These are phyloP conservation scores for Endocarpon pusillum DNA, from an alignment of 495 filamentous ascomycete genomes.

Conservation along the genomic window DNA sequence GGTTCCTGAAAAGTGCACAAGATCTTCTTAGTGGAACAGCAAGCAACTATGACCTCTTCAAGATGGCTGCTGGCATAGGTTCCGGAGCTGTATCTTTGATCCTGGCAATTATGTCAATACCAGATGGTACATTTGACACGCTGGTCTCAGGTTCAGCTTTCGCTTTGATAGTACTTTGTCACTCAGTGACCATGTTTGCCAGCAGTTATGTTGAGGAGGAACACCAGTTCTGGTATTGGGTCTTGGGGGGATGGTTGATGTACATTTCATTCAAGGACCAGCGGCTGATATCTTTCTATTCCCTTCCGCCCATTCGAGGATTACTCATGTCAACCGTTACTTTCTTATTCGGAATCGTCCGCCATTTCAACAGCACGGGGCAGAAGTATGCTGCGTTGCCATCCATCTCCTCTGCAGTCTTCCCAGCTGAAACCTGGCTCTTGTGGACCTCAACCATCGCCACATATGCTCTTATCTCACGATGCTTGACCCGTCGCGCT, in stretches of 20 bases:
- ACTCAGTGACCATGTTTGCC: conserved; percentile 87
- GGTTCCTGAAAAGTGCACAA: conserved; percentile 57
- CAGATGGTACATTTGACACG: conserved; percentile 10
- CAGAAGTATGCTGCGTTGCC: conserved; percentile 82
- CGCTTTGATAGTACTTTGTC: conserved; percentile 39
- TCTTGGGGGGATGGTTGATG: conserved; percentile 57
- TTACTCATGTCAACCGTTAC: conserved; percentile 13
- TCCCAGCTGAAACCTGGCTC: conserved; percentile 28
- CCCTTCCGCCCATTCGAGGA: no score
- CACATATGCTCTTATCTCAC: conserved; percentile 42
- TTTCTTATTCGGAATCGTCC: conserved; percentile 39
- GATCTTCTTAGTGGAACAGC: conserved; percentile 66
- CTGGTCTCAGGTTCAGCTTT: conserved; percentile 17
- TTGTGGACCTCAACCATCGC: conserved; percentile 61
- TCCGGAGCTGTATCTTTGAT: conserved; percentile 22
- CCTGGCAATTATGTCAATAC: conserved; percentile 11
- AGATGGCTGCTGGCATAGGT: conserved; percentile 37
- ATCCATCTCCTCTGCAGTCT: conserved; percentile 60
- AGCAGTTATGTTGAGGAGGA: conserved; percentile 97
- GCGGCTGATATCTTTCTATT: not conserved
- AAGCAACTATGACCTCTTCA: conserved; percentile 68
- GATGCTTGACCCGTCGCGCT: conserved; percentile 17
- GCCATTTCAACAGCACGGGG: conserved; percentile 90
- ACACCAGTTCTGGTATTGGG: conserved; percentile 97
- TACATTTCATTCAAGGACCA: conserved; percentile 37